Evolutionary conservation across 2,329 filamentous ascomycete species (phyloP).

Genomic region (Oidium heveae): DNA sequence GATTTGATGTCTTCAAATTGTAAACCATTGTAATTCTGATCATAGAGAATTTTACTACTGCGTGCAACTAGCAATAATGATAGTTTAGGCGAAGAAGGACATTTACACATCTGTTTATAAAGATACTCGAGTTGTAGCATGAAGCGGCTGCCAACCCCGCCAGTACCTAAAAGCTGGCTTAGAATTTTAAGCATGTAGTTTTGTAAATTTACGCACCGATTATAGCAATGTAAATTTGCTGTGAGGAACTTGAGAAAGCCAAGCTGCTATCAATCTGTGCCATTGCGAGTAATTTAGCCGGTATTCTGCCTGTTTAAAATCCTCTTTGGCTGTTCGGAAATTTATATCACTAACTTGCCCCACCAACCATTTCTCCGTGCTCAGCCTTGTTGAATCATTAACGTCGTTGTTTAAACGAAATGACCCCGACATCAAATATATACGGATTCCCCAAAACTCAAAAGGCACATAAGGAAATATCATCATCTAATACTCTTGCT

Average conservation of each 20-base stretch:
- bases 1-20: constrained; percentile 33
- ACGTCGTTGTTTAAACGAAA: not conserved
- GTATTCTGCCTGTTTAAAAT: no score
- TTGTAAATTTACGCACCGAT: constrained; percentile 16
- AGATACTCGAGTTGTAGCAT: constrained; percentile 54
- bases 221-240: constrained; percentile 18
- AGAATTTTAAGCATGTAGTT: not conserved
- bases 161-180: constrained; percentile 38
- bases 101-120: constrained; percentile 34
- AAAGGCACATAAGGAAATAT: constrained; percentile 38
- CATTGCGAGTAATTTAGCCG: not conserved
- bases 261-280: not conserved
- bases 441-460: constrained; percentile 55
- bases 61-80: constrained; percentile 72
- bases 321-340: no score
- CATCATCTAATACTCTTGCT: constrained; percentile 47
- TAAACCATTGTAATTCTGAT: constrained; percentile 44
- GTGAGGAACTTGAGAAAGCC: not conserved
- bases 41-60: constrained; percentile 60
- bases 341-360: no score
- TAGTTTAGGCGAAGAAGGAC: constrained; percentile 16
- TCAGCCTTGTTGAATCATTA: no score
- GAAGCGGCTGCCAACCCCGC: constrained; percentile 83
- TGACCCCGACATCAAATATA: constrained; percentile 33
- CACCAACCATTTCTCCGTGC: no score